Evolutionary conservation across 352 stramenopile species (phyloP).

Genomic region (Pythium coloratum): DNA sequence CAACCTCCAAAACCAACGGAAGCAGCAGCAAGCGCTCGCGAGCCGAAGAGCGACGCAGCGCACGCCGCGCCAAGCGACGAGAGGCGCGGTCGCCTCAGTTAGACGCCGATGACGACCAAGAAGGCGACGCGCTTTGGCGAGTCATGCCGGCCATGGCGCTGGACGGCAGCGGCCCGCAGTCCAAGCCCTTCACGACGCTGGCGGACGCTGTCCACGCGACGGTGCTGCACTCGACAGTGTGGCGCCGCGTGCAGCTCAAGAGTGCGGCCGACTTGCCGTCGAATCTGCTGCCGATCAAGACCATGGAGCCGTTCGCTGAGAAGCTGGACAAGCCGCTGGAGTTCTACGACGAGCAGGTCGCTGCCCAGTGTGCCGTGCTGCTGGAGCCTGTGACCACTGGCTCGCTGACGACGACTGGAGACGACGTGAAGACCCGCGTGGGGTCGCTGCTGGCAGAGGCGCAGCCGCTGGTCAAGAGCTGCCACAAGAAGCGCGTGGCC

Average conservation of each 20-base stretch:
- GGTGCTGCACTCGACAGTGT: conserved; percentile 62
- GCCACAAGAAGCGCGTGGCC: conserved; percentile 21
- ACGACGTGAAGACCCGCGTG: conserved; percentile 37
- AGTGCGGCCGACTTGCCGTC: conserved; percentile 14
- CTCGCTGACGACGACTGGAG: background rate
- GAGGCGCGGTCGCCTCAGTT: conserved; percentile 36
- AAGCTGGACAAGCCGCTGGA: conserved; percentile 42
- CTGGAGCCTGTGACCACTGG: background rate
- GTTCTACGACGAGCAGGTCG: conserved; percentile 36
- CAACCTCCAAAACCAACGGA: background rate
- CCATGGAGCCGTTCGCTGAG: conserved; percentile 34
- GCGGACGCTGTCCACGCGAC: conserved; percentile 45
- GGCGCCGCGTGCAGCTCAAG: conserved; percentile 47
- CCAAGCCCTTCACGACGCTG: conserved; percentile 31
- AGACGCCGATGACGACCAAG: background rate
- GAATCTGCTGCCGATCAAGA: conserved; percentile 40
- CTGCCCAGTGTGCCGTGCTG: conserved; percentile 23
- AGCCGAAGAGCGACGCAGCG: conserved; percentile 46
- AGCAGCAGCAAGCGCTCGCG: conserved; percentile 47
- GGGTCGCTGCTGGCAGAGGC: conserved; percentile 42
- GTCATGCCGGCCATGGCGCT: conserved; percentile 13
- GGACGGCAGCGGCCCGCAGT: conserved; percentile 20
- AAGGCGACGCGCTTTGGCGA: conserved; percentile 3
- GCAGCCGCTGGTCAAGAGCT: conserved; percentile 14
- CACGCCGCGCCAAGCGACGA: conserved; percentile 46